A percentile compares a stretch with the other conserved stretches of the same genome.
Evolutionary conservation across 345 rosid genomes (phyloP).

Genomic region (Bruguiera sexangula): DNA sequence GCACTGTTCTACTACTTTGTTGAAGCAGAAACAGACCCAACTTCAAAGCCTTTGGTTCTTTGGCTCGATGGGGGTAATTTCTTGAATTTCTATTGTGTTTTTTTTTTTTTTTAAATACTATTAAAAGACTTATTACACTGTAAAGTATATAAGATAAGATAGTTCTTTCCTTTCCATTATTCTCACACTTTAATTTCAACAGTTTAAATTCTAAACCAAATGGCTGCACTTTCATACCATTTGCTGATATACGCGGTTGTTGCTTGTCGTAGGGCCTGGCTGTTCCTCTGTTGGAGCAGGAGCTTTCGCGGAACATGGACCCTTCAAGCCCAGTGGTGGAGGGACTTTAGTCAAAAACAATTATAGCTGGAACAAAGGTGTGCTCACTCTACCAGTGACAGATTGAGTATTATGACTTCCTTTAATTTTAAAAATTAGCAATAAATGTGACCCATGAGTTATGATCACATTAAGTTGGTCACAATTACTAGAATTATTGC

Average conservation of each 20-base stretch:
- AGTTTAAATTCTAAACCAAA: not conserved
- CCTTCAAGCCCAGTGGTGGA: conserved; percentile 2
- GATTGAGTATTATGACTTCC: not conserved
- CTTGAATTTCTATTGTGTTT: not conserved
- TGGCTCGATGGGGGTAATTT: conserved; percentile 17
- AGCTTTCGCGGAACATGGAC: conserved; percentile 7
- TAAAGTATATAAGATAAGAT: too few relatives aligned
- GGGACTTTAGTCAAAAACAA: not conserved
- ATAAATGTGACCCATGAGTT: too few relatives aligned
- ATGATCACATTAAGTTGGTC: too few relatives aligned
- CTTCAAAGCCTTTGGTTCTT: conserved; percentile 12
- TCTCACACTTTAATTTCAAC: not conserved
- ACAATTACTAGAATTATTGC: too few relatives aligned
- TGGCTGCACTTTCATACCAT: too few relatives aligned
- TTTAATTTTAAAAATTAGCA: too few relatives aligned
- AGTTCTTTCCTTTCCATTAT: too few relatives aligned
- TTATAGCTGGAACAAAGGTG: conserved; percentile 22
- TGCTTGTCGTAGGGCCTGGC: conserved; percentile 7
- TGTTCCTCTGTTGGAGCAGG: conserved; percentile 16
- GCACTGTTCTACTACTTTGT: conserved; percentile 21
- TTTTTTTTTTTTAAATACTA: not conserved
- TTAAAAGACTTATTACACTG: not conserved
- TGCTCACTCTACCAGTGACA: not conserved
- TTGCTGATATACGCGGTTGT: too few relatives aligned
- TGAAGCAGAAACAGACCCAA: conserved; percentile 15